phyloP scores from a whole-genome alignment of 768 basidiomycete species.

The Terana coerulea region DNA sequence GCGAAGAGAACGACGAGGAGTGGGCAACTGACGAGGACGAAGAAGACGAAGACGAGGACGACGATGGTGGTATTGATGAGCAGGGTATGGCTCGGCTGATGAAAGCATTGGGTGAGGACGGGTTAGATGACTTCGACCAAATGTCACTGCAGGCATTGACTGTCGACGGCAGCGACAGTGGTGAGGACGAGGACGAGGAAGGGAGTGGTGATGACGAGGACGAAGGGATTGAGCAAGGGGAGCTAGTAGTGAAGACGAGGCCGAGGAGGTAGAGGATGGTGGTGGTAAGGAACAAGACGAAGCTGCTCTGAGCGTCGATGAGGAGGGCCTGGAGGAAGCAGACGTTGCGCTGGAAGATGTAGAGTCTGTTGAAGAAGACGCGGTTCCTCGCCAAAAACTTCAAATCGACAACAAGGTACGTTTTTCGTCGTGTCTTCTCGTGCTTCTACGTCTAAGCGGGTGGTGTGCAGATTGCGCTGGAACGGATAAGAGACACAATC shows the following conservation, averaged over 20 bases:
- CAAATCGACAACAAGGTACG: slow-evolving; percentile 78
- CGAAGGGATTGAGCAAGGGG: too few species aligned
- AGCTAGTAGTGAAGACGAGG: slow-evolving; percentile 27
- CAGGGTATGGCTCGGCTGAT: slow-evolving; percentile 56
- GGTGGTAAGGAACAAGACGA: slow-evolving; percentile 23
- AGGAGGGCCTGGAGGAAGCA: slow-evolving; percentile 35
- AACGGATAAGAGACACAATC: slow-evolving; percentile 76
- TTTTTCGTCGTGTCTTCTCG: too few species aligned
- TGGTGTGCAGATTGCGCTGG: slow-evolving; percentile 58
- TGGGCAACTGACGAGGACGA: slow-evolving; percentile 12
- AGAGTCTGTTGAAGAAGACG: slow-evolving; percentile 66
- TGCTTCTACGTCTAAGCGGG: background rate
- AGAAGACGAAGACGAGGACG: slow-evolving; percentile 19
- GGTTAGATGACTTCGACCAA: slow-evolving; percentile 59
- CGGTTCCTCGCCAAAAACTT: slow-evolving; percentile 76
- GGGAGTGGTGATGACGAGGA: slow-evolving; percentile 24
- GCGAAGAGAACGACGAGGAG: background rate
- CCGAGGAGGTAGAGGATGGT: slow-evolving; percentile 25
- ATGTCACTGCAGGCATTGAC: slow-evolving; percentile 46
- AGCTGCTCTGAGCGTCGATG: slow-evolving; percentile 28
- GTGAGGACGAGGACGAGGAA: slow-evolving; percentile 30
- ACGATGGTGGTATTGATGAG: slow-evolving; percentile 48
- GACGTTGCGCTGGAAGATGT: slow-evolving; percentile 20
- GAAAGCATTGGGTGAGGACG: slow-evolving; percentile 59
- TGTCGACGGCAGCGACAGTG: slow-evolving; percentile 26